Conservation (phyloP, 805 yeast genomes). For the Candida khao-thaluensis region DNA sequence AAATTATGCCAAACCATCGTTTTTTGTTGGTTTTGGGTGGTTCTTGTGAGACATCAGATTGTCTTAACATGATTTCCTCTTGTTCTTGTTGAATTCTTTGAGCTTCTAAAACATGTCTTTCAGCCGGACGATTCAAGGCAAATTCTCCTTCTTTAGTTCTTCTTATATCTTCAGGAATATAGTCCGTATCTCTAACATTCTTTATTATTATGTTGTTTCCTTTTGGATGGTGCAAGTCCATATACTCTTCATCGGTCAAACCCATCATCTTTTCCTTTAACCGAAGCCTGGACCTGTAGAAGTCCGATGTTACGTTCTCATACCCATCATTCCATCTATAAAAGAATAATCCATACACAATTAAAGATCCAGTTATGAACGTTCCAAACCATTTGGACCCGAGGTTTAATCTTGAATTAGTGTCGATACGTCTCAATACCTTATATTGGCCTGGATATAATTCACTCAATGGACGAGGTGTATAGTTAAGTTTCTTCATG, state of each 20-base stretch:
- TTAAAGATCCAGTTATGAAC: slow-evolving; percentile 46
- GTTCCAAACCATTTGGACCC: slow-evolving; percentile 63
- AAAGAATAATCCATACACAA: slow-evolving; percentile 65
- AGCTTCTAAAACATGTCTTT: slow-evolving; percentile 72
- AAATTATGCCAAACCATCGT: slow-evolving; percentile 9
- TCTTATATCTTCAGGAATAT: slow-evolving; percentile 41
- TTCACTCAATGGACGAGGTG: slow-evolving; percentile 74
- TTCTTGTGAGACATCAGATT: not conserved
- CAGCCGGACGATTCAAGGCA: slow-evolving; percentile 66
- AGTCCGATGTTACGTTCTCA: slow-evolving; percentile 69
- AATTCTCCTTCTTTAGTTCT: slow-evolving; percentile 45
- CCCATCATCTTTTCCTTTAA: slow-evolving; percentile 56
- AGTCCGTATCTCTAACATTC: slow-evolving; percentile 44
- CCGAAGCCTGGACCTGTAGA: slow-evolving; percentile 60
- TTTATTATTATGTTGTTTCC: slow-evolving; percentile 39
- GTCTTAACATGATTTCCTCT: slow-evolving; percentile 49
- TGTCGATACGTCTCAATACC: slow-evolving; percentile 58
- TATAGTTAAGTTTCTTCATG: slow-evolving; percentile 70
- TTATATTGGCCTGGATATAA: slow-evolving; percentile 78
- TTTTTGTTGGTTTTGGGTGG: not conserved
- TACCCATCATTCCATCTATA: slow-evolving; percentile 83
- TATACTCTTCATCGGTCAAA: slow-evolving; percentile 57
- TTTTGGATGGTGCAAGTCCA: slow-evolving; percentile 55
- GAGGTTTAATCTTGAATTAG: slow-evolving; percentile 50
- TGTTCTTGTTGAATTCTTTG: slow-evolving; percentile 65